Percentiles rank a stretch among this genome's conserved stretches.
Conservation (phyloP, 805 yeast genomes). For the Starmera caribaea region DNA sequence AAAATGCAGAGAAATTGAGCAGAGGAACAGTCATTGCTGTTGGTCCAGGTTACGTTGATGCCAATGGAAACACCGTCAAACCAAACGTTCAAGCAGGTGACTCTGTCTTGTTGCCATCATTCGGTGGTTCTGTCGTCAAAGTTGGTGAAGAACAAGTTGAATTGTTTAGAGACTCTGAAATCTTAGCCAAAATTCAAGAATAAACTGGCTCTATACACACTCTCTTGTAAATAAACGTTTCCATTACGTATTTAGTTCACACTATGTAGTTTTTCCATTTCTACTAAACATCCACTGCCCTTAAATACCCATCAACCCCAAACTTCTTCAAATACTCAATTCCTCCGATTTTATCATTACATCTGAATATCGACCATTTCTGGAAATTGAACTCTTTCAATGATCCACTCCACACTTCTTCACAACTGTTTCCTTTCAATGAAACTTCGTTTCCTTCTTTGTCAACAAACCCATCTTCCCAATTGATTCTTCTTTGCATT, state of each 20-base stretch:
- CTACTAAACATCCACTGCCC: slow-evolving; percentile 14
- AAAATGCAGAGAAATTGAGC: slow-evolving; percentile 89
- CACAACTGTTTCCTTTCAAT: slow-evolving; percentile 33
- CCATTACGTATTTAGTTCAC: not conserved
- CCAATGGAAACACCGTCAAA: slow-evolving; percentile 62
- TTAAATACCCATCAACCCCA: slow-evolving; percentile 52
- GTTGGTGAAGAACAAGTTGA: slow-evolving; percentile 74
- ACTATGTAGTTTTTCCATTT: not conserved
- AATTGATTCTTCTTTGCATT: slow-evolving; percentile 50
- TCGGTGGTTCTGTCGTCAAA: slow-evolving; percentile 87
- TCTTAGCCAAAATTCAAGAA: slow-evolving; percentile 84
- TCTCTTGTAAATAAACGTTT: slow-evolving; percentile 5
- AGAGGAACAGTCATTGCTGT: slow-evolving; percentile 89
- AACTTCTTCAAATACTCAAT: slow-evolving; percentile 37
- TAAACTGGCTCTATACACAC: slow-evolving; percentile 14
- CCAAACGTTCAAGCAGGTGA: slow-evolving; percentile 85
- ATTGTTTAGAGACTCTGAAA: slow-evolving; percentile 88
- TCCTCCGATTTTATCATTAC: slow-evolving; percentile 40
- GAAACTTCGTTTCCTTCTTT: slow-evolving; percentile 23
- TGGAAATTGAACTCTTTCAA: slow-evolving; percentile 42
- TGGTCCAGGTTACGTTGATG: slow-evolving; percentile 85
- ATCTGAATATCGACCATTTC: slow-evolving; percentile 59
- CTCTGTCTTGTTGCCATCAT: slow-evolving; percentile 86
- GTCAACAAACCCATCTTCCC: slow-evolving; percentile 43
- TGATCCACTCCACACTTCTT: slow-evolving; percentile 65